Base-by-base conservation (phyloP, 805 yeast genomes). In the Wickerhamomyces alni region DNA sequence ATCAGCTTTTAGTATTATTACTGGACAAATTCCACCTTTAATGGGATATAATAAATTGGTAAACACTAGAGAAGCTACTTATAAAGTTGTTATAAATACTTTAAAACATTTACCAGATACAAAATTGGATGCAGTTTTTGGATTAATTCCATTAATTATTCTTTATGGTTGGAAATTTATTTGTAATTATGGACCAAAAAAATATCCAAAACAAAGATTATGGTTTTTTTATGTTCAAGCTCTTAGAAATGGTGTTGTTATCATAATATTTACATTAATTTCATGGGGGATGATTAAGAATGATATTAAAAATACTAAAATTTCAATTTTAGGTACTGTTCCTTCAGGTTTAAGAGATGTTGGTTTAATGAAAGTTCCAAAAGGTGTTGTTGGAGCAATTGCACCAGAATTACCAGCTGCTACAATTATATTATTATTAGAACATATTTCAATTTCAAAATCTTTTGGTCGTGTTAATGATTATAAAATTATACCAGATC, bases 381-480 rank as follows among this genome's bases (percentile, higher is more conserved):
- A 64, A 8, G 82, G 81, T 2, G 64, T 86, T 28, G 65, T 79
- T 30, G 51, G 64, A 8, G 75, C 72, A 27, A 62, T 89, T 59
- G 93, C 85, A 12, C 63, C 81, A 4, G 91, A 88, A 53, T 65
- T 89, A 36, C 97, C 97, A 8, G 91, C 89, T 35, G 82, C 96
- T 13, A 74, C 81, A 17, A 82, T 89, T 51, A 80, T 89, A 44
- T 70, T 89, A 52, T 73, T 89, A 47, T 70, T 89, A 50, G 97
- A 89, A 62, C 97, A 89, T 61, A 89, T 89, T 57, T 88, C 97
- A 38, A 89, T 89, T 51, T 72, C 97, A 38, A 89, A 88, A 62
- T 87, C 96, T 1, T 89, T 89, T 57, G 97, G 96, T 40, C 76
- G 97, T 63, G 67, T 88, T 49, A 88, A 89, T 58, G 95, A 87